A percentile compares a stretch with the other conserved stretches of the same genome.
phyloP scores from a whole-genome alignment of 768 basidiomycete species.

The Tricholoma hemisulphureum region DNA sequence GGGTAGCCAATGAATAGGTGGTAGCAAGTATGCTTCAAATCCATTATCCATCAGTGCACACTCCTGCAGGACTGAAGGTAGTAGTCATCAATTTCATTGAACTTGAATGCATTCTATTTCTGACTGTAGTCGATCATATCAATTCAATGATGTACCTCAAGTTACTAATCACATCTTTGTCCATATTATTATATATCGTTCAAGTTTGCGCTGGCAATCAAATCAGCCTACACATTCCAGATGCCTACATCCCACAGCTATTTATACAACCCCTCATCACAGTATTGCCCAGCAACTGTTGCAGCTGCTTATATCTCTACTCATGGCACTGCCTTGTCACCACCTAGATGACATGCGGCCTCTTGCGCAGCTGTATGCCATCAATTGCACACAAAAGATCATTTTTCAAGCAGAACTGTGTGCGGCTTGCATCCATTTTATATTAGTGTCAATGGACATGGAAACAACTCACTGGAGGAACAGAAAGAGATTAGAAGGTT shows the following conservation, averaged over 20 bases:
- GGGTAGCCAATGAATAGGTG: too few relatives aligned
- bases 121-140: background rate
- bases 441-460: background rate
- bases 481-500: background rate
- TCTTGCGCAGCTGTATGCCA: background rate
- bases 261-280: background rate
- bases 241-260: background rate
- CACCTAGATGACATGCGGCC: background rate
- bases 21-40: too few relatives aligned
- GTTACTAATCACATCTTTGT: background rate
- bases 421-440: background rate
- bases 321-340: background rate
- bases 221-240: background rate
- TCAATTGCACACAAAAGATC: background rate
- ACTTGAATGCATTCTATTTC: too few relatives aligned
- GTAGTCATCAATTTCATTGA: background rate
- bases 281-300: background rate
- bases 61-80: too few relatives aligned
- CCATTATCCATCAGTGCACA: too few relatives aligned
- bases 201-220: background rate
- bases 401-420: background rate
- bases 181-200: background rate
- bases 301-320: background rate
- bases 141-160: background rate
- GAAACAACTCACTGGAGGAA: background rate